phyloP scores from a whole-genome alignment of 2,329 filamentous ascomycete species.

The Trichoderma sp. region DNA sequence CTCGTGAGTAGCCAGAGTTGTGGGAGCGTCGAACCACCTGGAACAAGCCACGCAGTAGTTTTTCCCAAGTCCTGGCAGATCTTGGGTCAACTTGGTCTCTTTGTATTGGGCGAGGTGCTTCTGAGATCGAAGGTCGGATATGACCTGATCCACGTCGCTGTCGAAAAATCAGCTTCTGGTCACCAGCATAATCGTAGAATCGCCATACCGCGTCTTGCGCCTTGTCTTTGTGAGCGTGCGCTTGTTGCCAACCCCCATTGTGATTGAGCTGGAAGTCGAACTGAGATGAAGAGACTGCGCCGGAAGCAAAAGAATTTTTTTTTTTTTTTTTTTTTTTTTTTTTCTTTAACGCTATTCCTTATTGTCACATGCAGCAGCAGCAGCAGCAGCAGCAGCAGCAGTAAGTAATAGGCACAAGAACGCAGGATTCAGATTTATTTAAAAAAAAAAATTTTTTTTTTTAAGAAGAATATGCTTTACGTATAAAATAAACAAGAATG shows the following conservation, averaged over 20 bases:
- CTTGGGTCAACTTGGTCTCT: constrained; percentile 74
- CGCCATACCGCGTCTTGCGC: constrained; percentile 36
- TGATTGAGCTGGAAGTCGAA: background rate
- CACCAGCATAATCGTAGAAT: background rate
- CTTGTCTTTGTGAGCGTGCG: constrained; percentile 71
- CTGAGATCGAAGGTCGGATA: constrained; percentile 73
- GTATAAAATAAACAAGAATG: background rate
- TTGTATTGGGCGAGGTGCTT: constrained; percentile 80
- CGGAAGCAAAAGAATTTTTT: background rate
- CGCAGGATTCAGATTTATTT: background rate
- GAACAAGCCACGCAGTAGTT: constrained; percentile 91
- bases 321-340: background rate
- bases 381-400: no score
- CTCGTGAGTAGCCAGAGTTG: constrained; percentile 69
- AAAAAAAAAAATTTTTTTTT: background rate
- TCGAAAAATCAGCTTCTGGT: background rate
- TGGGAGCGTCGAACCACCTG: constrained; percentile 90
- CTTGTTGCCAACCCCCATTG: constrained; percentile 67
- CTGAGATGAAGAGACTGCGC: no score
- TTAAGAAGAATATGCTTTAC: no score
- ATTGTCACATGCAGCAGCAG: background rate
- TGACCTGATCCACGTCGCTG: constrained; percentile 91
- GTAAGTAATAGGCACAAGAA: no score
- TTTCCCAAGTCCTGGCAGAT: constrained; percentile 80
- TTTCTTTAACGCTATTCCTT: background rate